Evolutionary conservation across 495 filamentous ascomycete species (phyloP).

Genomic region (Xylaria curta): DNA sequence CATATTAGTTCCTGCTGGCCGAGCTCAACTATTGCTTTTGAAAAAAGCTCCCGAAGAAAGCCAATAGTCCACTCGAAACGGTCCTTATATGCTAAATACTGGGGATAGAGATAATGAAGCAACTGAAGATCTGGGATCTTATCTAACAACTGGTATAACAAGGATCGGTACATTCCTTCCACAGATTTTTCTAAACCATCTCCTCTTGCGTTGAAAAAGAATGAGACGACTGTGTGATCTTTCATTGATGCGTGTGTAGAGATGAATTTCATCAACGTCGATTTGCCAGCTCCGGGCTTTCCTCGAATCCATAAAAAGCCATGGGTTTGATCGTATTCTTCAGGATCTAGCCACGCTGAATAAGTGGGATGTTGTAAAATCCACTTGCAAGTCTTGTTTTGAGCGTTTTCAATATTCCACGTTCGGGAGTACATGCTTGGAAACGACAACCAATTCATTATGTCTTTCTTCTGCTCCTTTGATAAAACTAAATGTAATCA

Average conservation of each 20-base stretch:
- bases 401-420: slow-evolving; percentile 44
- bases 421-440: slow-evolving; percentile 48
- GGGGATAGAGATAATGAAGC: slow-evolving; percentile 23
- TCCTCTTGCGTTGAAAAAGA: slow-evolving; percentile 59
- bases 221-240: slow-evolving; percentile 42
- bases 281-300: slow-evolving; percentile 64
- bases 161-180: slow-evolving; percentile 61
- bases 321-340: slow-evolving; percentile 45
- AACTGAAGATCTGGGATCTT: slow-evolving; percentile 35
- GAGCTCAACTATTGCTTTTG: background rate
- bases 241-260: slow-evolving; percentile 19
- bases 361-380: slow-evolving; percentile 51
- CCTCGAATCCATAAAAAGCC: slow-evolving; percentile 66
- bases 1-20: background rate
- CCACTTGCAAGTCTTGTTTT: slow-evolving; percentile 58
- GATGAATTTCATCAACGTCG: slow-evolving; percentile 55
- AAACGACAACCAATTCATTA: slow-evolving; percentile 47
- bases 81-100: background rate
- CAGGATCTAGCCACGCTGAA: slow-evolving; percentile 52
- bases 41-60: slow-evolving; percentile 41
- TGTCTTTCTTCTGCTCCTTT: background rate
- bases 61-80: slow-evolving; percentile 27
- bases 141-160: slow-evolving; percentile 45
- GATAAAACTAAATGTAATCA: background rate
- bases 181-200: slow-evolving; percentile 56